Percentiles rank a stretch among this genome's conserved stretches.
Evolutionary conservation across 2,329 filamentous ascomycete species (phyloP).

Genomic region (Domatiomyces catenatus): DNA sequence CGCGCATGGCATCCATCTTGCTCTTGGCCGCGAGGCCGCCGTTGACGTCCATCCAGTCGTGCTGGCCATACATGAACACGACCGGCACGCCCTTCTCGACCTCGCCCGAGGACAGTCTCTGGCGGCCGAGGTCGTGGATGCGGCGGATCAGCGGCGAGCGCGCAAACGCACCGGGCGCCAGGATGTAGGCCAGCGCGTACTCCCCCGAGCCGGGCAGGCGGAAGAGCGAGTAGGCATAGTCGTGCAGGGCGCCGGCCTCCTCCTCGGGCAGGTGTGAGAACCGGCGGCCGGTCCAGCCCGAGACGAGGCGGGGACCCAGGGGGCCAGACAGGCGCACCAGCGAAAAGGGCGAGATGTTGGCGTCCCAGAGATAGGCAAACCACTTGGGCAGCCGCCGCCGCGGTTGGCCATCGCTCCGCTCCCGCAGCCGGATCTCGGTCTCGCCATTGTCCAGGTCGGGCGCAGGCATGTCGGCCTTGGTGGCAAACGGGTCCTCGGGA

Average conservation of each 20-base stretch:
- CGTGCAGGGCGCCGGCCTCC: constrained; percentile 73
- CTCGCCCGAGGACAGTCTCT: constrained; percentile 29
- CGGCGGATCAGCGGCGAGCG: constrained; percentile 73
- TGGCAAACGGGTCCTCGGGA: constrained; percentile 82
- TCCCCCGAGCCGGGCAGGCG: constrained; percentile 82
- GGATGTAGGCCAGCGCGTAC: constrained; percentile 80
- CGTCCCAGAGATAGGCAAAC: constrained; percentile 90
- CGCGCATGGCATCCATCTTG: constrained; percentile 56
- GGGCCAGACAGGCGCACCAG: constrained; percentile 78
- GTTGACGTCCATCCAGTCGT: constrained; percentile 96
- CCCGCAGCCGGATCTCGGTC: constrained; percentile 45
- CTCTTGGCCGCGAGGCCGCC: constrained; percentile 69
- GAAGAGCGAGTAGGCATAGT: constrained; percentile 91
- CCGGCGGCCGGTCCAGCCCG: constrained; percentile 82
- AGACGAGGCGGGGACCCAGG: constrained; percentile 78
- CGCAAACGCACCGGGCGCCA: constrained; percentile 86
- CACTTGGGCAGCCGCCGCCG: constrained; percentile 59
- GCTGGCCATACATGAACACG: constrained; percentile 89
- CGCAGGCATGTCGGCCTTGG: constrained; percentile 63
- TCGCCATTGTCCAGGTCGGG: constrained; percentile 50
- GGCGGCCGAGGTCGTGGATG: constrained; percentile 75
- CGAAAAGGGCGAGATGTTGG: constrained; percentile 89
- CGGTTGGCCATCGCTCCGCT: constrained; percentile 19
- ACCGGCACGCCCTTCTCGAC: constrained; percentile 60
- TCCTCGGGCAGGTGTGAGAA: constrained; percentile 73